Evolutionary conservation across 257 asterid species (phyloP).

Genomic region (Thymus quinquecostatus): DNA sequence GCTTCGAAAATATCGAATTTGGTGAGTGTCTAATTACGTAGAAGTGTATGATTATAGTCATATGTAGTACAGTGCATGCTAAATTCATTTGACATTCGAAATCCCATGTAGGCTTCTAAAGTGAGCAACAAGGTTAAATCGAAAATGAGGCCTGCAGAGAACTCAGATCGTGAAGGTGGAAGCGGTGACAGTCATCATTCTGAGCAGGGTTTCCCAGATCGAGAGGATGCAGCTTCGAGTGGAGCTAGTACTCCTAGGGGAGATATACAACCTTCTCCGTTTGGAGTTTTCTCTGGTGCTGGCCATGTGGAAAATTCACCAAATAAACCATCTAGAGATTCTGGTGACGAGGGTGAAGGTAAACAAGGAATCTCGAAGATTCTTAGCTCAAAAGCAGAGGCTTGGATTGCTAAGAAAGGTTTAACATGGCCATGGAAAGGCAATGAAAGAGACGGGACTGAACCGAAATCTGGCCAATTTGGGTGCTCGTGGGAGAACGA

Average conservation of each 20-base stretch:
- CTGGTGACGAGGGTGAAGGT: conserved; percentile 74
- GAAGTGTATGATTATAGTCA: not conserved
- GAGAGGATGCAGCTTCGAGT: conserved; percentile 89
- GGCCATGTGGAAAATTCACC: conserved; percentile 48
- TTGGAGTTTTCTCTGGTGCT: conserved; percentile 64
- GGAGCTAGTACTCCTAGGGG: conserved; percentile 89
- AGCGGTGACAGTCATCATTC: conserved; percentile 66
- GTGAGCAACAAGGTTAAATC: conserved; percentile 87
- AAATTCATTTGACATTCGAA: conserved; percentile 23
- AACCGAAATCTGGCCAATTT: conserved; percentile 58
- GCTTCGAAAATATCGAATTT: conserved; percentile 83
- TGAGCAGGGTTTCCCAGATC: conserved; percentile 57
- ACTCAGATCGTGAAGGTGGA: conserved; percentile 66
- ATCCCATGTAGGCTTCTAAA: conserved; percentile 69
- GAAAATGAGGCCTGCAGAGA: conserved; percentile 69
- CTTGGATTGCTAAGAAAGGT: conserved; percentile 73
- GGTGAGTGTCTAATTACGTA: conserved; percentile 51
- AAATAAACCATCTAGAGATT: conserved; percentile 51
- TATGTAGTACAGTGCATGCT: conserved; percentile 31
- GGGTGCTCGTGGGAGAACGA: conserved; percentile 82
- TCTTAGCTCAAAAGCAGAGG: conserved; percentile 79
- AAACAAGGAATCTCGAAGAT: conserved; percentile 74
- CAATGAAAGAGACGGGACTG: conserved; percentile 64
- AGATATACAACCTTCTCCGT: conserved; percentile 64
- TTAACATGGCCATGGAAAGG: conserved; percentile 89